Percentiles rank a stretch among this genome's conserved stretches.
phyloP scores from a whole-genome alignment of 2,329 filamentous ascomycete species.

The Botrytis squamosa region DNA sequence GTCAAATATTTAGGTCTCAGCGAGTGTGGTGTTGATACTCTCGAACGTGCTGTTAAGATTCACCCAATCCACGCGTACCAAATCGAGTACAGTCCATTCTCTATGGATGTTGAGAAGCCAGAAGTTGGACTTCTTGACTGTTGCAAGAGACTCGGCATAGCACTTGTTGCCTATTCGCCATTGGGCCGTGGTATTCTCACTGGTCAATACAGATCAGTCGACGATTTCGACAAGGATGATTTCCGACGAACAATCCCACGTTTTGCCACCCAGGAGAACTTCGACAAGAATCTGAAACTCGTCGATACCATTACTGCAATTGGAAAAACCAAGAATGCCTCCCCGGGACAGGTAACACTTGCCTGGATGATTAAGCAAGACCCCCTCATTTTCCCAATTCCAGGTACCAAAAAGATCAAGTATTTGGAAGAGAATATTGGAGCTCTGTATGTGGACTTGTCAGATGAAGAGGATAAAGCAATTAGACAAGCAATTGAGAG shows the following conservation, averaged over 20 bases:
- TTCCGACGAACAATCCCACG: constrained; percentile 46
- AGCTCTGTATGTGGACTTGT: constrained; percentile 38
- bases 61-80: constrained; percentile 51
- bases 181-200: constrained; percentile 51
- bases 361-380: constrained; percentile 62
- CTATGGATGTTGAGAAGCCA: constrained; percentile 55
- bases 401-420: constrained; percentile 47
- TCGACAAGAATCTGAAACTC: constrained; percentile 54
- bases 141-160: constrained; percentile 52
- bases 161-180: constrained; percentile 40
- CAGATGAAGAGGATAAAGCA: constrained; percentile 39
- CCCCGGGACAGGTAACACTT: constrained; percentile 56
- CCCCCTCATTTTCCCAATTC: constrained; percentile 58
- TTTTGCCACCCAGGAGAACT: constrained; percentile 50
- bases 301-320: constrained; percentile 50
- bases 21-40: constrained; percentile 48
- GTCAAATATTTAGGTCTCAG: constrained; percentile 57
- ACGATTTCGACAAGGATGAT: constrained; percentile 24
- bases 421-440: constrained; percentile 48
- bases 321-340: constrained; percentile 52
- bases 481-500: constrained; percentile 40
- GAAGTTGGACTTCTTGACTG: constrained; percentile 49
- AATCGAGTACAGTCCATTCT: constrained; percentile 53
- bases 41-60: constrained; percentile 51
- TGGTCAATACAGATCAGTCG: constrained; percentile 37